Evolutionary conservation across 192 early-diverging fungal genomes (phyloP).

Genomic region (Coemansia sp.): DNA sequence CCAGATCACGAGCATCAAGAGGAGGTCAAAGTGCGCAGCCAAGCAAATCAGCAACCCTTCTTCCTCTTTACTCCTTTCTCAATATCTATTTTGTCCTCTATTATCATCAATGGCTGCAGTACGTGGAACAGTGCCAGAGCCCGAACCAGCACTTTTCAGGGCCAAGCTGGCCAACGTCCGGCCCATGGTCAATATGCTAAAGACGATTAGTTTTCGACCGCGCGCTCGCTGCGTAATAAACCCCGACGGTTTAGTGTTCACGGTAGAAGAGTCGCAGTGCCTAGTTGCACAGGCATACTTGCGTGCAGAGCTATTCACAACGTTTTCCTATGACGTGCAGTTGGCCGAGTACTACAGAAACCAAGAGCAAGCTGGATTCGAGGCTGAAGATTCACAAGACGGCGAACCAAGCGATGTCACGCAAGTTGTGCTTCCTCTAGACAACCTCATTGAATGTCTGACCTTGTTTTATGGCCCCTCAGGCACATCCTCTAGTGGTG

Average conservation of each 20-base stretch:
- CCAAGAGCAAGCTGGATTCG: conserved; percentile 3
- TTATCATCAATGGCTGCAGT: background rate
- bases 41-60: background rate
- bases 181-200: conserved; percentile 58
- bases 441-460: conserved; percentile 50
- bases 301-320: conserved; percentile 35
- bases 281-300: conserved; percentile 52
- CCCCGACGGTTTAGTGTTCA: conserved; percentile 38
- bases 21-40: conserved; percentile 1
- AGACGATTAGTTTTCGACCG: conserved; percentile 47
- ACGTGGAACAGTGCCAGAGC: conserved; percentile 4
- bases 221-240: conserved; percentile 46
- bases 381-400: conserved; percentile 11
- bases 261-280: conserved; percentile 46
- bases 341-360: conserved; percentile 17
- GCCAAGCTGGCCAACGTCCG: conserved; percentile 53
- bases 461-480: conserved; percentile 51
- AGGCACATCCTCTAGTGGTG: background rate
- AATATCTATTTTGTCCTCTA: background rate
- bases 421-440: conserved; percentile 39
- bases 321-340: conserved; percentile 33
- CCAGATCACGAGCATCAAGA: background rate
- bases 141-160: conserved; percentile 23
- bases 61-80: background rate
- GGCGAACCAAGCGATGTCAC: conserved; percentile 19